Percentiles rank a stretch among this genome's conserved stretches.
phyloP scores from a whole-genome alignment of 2,329 filamentous ascomycete genomes.

The Botrytis fragariae region DNA sequence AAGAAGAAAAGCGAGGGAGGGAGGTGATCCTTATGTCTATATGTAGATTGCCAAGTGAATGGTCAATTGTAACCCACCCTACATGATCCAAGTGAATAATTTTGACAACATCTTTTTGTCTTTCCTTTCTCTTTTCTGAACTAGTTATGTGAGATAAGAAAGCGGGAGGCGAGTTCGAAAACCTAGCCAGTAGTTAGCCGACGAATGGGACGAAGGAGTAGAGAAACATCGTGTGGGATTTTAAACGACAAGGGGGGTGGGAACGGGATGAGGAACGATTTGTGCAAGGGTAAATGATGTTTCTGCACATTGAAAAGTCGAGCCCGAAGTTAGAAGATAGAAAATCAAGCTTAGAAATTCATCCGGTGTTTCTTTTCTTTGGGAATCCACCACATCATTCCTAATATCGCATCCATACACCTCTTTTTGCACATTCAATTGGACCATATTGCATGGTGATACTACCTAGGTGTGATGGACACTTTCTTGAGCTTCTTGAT shows the following conservation, averaged over 20 bases:
- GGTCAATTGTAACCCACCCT: neutral
- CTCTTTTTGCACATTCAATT: neutral
- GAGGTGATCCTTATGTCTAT: slow-evolving; percentile 1
- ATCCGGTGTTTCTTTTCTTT: neutral
- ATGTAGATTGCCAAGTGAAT: slow-evolving; percentile 4
- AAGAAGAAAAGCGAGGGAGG: slow-evolving; percentile 13
- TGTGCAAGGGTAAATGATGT: neutral
- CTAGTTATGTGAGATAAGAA: neutral
- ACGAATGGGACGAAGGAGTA: neutral
- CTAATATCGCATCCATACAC: neutral
- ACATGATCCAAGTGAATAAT: neutral
- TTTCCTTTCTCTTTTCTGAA: neutral
- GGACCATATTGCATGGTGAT: neutral
- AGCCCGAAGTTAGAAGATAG: neutral
- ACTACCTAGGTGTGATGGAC: neutral
- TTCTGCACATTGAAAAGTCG: neutral
- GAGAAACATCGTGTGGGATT: neutral
- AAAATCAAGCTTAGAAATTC: neutral
- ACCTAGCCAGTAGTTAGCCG: neutral
- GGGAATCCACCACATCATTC: neutral
- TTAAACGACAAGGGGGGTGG: neutral
- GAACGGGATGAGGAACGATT: neutral
- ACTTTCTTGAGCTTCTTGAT: neutral
- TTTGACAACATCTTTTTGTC: neutral
- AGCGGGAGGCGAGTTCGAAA: neutral